Conservation (phyloP, 2,329 filamentous ascomycete genomes). For the Aplosporella prunicola region DNA sequence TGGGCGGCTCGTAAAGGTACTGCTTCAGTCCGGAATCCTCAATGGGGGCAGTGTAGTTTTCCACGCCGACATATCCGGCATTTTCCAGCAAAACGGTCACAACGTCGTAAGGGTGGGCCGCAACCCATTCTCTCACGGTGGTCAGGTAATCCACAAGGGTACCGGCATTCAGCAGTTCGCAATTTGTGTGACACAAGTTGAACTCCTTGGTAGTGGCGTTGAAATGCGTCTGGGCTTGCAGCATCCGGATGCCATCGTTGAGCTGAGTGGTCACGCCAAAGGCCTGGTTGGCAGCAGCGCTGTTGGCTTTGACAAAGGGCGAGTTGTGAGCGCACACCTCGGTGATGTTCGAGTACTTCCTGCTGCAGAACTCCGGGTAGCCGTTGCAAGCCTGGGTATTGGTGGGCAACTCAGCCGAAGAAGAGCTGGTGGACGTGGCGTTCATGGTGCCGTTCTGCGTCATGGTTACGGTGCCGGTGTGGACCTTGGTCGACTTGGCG, state of each 20-base stretch:
- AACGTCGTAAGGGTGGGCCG: constrained; percentile 71
- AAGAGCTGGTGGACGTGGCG: constrained; percentile 19
- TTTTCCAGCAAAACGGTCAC: constrained; percentile 82
- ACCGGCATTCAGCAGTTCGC: constrained; percentile 71
- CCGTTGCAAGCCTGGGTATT: constrained; percentile 36
- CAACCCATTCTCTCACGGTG: constrained; percentile 63
- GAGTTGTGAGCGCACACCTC: constrained; percentile 33
- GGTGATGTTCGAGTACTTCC: constrained; percentile 34
- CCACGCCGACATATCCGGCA: constrained; percentile 57
- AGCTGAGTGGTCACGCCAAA: constrained; percentile 28
- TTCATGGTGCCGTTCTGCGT: constrained; percentile 7
- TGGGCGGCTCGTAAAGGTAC: constrained; percentile 64
- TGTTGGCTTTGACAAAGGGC: constrained; percentile 25
- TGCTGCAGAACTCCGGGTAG: constrained; percentile 30
- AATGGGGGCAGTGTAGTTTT: constrained; percentile 58
- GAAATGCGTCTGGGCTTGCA: constrained; percentile 51
- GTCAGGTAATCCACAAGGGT: constrained; percentile 65
- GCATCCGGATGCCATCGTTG: constrained; percentile 32
- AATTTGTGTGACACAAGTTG: constrained; percentile 79
- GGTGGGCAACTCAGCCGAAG: constrained; percentile 21
- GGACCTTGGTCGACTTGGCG: neutral
- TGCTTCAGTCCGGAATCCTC: constrained; percentile 60
- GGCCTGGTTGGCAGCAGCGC: constrained; percentile 29
- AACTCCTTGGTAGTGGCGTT: constrained; percentile 41
- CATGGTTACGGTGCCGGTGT: constrained; percentile 2